Evolutionary conservation across 345 rosid genomes (phyloP).

Genomic region (Brassica juncea): DNA sequence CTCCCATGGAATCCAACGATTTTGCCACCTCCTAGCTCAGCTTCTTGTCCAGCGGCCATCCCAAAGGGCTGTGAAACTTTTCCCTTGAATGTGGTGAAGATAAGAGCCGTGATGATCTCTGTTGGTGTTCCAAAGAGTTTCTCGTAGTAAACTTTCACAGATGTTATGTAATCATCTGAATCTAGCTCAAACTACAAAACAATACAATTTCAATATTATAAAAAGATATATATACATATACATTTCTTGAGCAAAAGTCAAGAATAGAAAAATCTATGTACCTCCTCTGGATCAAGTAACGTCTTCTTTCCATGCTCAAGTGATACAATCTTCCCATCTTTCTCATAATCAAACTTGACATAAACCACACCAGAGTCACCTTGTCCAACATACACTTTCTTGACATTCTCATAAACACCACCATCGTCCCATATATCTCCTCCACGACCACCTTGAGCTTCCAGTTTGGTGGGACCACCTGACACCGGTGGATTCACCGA

Average conservation of each 20-base stretch:
- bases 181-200: slow-evolving; percentile 29
- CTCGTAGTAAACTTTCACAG: slow-evolving; percentile 38
- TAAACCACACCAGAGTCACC: slow-evolving; percentile 42
- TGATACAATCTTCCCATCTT: slow-evolving; percentile 37
- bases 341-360: slow-evolving; percentile 37
- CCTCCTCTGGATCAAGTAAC: slow-evolving; percentile 39
- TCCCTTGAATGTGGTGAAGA: slow-evolving; percentile 30
- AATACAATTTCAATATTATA: neutral
- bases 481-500: slow-evolving; percentile 25
- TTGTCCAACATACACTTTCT: slow-evolving; percentile 40
- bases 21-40: slow-evolving; percentile 38
- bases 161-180: slow-evolving; percentile 31
- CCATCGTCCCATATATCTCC: slow-evolving; percentile 41
- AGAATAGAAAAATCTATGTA: neutral
- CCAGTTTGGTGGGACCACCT: slow-evolving; percentile 31
- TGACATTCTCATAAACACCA: slow-evolving; percentile 38
- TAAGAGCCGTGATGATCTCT: slow-evolving; percentile 30
- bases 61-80: slow-evolving; percentile 36
- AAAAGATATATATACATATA: neutral
- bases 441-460: slow-evolving; percentile 43
- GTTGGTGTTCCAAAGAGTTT: slow-evolving; percentile 23
- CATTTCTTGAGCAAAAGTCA: neutral
- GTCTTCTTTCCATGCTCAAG: slow-evolving; percentile 39
- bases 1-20: slow-evolving; percentile 43
- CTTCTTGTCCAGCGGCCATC: slow-evolving; percentile 20